Evolutionary conservation across 129 eudicot species (phyloP).

Genomic region (Arctium minus): DNA sequence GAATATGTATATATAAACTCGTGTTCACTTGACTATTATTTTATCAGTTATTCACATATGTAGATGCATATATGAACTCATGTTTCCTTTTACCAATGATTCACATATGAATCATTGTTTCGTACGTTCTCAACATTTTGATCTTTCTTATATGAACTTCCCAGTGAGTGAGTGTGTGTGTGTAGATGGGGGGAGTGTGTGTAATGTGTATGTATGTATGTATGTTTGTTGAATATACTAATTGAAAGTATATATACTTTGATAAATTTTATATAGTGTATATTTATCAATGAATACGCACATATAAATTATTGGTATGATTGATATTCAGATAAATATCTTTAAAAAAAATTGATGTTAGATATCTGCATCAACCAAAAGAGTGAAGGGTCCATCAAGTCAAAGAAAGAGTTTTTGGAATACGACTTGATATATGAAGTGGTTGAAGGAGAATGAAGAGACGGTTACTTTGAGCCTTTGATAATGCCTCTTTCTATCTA

Average conservation of each 20-base stretch:
- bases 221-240: background rate
- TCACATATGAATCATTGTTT: background rate
- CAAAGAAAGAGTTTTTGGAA: background rate
- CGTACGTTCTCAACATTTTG: background rate
- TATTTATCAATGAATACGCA: background rate
- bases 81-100: background rate
- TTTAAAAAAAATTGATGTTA: background rate
- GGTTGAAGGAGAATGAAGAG: constrained; percentile 10
- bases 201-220: too few relatives aligned
- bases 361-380: background rate
- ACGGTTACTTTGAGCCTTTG: background rate
- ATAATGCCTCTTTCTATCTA: background rate
- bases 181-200: too few relatives aligned
- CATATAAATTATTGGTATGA: background rate
- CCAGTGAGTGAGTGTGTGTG: background rate
- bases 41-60: background rate
- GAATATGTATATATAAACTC: background rate
- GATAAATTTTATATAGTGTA: too few relatives aligned
- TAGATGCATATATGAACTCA: background rate
- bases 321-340: background rate
- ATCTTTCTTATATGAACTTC: background rate
- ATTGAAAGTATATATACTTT: too few relatives aligned
- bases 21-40: background rate
- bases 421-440: background rate
- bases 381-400: background rate